Evolutionary conservation across 345 rosid genomes (phyloP).

Genomic region (Lumnitzera littorea): DNA sequence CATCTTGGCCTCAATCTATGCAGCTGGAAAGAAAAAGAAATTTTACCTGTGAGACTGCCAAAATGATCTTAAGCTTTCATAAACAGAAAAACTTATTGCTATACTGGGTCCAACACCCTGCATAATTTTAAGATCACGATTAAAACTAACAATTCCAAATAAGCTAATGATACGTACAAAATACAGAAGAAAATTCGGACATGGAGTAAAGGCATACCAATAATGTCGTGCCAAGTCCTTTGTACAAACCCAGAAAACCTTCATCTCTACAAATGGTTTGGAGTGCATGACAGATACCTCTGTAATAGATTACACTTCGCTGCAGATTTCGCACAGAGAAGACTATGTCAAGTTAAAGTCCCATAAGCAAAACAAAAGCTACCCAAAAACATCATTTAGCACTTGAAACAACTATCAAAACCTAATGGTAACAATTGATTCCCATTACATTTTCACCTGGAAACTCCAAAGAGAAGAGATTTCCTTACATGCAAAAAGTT

Average conservation of each 20-base stretch:
- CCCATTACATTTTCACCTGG: no score
- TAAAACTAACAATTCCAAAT: neutral
- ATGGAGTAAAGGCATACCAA: constrained; percentile 38
- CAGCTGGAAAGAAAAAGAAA: constrained; percentile 1
- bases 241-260: constrained; percentile 77
- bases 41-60: constrained; percentile 71
- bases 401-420: neutral
- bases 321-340: constrained; percentile 22
- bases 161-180: constrained; percentile 2
- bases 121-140: constrained; percentile 10
- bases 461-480: neutral
- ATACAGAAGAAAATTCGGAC: constrained; percentile 7
- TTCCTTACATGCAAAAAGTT: constrained; percentile 1
- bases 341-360: neutral
- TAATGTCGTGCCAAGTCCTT: constrained; percentile 95
- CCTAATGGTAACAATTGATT: neutral
- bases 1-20: no score
- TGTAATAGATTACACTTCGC: constrained; percentile 71
- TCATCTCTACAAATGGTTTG: constrained; percentile 76
- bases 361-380: neutral
- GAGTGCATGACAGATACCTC: constrained; percentile 75
- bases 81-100: constrained; percentile 83
- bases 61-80: constrained; percentile 57
- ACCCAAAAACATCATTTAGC: neutral
- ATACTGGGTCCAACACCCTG: constrained; percentile 94